A percentile compares a stretch with the other conserved stretches of the same genome.
Evolutionary conservation across 208 protist genomes (phyloP).

Genomic region (Wallacemonas rigidus): DNA sequence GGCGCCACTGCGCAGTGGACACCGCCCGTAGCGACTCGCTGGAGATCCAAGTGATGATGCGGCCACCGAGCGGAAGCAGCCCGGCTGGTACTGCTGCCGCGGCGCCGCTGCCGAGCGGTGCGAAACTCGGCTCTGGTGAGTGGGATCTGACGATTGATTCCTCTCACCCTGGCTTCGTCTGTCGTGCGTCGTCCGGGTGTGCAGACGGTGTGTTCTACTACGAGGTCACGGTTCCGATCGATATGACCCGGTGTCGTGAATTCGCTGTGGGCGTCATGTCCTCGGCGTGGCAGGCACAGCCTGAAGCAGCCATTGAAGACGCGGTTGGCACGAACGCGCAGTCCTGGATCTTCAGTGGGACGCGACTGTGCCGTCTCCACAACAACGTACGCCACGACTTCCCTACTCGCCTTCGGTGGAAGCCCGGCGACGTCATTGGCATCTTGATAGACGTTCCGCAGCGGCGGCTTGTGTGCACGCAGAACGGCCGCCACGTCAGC

Average conservation of each 20-base stretch:
- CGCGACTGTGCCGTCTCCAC: slow-evolving; percentile 64
- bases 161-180: not conserved
- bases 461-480: slow-evolving; percentile 57
- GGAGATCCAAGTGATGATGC: not conserved
- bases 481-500: slow-evolving; percentile 76
- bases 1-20: slow-evolving; percentile 37
- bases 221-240: slow-evolving; percentile 72
- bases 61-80: slow-evolving; percentile 19
- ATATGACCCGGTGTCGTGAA: slow-evolving; percentile 35
- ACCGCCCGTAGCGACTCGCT: not conserved
- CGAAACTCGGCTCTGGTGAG: slow-evolving; percentile 42
- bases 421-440: slow-evolving; percentile 81
- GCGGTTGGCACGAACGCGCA: slow-evolving; percentile 68
- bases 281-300: slow-evolving; percentile 18
- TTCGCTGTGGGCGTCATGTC: slow-evolving; percentile 70
- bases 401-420: slow-evolving; percentile 67
- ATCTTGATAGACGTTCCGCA: slow-evolving; percentile 76
- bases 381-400: slow-evolving; percentile 69
- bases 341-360: slow-evolving; percentile 86
- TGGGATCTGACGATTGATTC: slow-evolving; percentile 34
- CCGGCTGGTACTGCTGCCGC: slow-evolving; percentile 13
- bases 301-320: slow-evolving; percentile 20
- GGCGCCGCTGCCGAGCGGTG: slow-evolving; percentile 24
- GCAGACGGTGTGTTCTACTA: slow-evolving; percentile 83
- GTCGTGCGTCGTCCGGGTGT: slow-evolving; percentile 72